phyloP scores from a whole-genome alignment of 768 basidiomycete species.

The Leccinum disarticulatum region DNA sequence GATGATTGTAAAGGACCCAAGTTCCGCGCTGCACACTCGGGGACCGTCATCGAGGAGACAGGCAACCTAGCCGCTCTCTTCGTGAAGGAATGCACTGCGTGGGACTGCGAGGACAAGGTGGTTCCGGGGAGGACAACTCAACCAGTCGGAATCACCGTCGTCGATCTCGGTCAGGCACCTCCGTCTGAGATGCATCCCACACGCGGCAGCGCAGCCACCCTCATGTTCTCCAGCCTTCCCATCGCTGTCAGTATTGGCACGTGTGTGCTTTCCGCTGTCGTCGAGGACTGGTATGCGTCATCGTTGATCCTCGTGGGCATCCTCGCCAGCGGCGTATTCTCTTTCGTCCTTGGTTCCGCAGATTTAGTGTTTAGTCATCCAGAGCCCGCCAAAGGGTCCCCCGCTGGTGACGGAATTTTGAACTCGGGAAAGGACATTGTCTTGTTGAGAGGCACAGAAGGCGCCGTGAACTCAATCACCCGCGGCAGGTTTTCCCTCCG shows the following conservation, averaged over 20 bases:
- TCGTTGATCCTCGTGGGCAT: slow-evolving; percentile 33
- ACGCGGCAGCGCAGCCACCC: neutral
- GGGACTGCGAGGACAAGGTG: slow-evolving; percentile 9
- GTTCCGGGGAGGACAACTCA: slow-evolving; percentile 12
- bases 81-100: slow-evolving; percentile 15
- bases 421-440: slow-evolving; percentile 19
- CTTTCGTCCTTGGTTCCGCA: slow-evolving; percentile 26
- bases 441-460: slow-evolving; percentile 29
- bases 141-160: slow-evolving; percentile 12
- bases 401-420: slow-evolving; percentile 31
- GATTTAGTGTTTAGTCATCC: slow-evolving; percentile 22
- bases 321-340: slow-evolving; percentile 30
- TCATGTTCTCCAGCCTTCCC: slow-evolving; percentile 18
- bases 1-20: slow-evolving; percentile 46
- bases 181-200: slow-evolving; percentile 7
- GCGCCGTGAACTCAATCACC: slow-evolving; percentile 30
- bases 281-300: slow-evolving; percentile 28
- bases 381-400: slow-evolving; percentile 24
- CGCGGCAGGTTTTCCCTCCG: slow-evolving; percentile 20
- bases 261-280: slow-evolving; percentile 21
- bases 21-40: slow-evolving; percentile 71
- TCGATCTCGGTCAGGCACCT: slow-evolving; percentile 12
- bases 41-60: slow-evolving; percentile 45
- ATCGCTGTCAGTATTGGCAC: slow-evolving; percentile 22
- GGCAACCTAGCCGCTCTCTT: slow-evolving; percentile 57